These are phyloP conservation scores for Cystobasidium pallidum DNA, from an alignment of 1,284 basidiomycete genomes.

Conservation along the genomic window DNA sequence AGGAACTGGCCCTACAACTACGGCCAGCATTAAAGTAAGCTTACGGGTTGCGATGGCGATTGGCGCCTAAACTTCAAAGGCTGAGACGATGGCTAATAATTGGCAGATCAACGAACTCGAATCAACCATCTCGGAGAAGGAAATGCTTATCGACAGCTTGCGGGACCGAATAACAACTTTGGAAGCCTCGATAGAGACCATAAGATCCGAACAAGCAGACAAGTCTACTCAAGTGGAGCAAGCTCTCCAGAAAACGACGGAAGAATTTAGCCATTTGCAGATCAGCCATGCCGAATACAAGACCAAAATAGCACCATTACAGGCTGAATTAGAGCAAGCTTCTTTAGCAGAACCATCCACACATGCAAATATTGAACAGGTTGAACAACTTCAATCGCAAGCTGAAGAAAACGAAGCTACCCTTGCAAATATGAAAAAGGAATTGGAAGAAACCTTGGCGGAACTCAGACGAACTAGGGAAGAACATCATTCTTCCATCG, in stretches of 20 bases:
- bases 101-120: constrained; percentile 36
- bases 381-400: background rate
- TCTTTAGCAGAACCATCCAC: background rate
- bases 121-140: constrained; percentile 17
- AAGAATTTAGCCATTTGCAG: background rate
- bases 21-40: constrained; percentile 8
- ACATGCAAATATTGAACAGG: background rate
- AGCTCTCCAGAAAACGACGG: background rate
- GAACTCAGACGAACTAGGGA: constrained; percentile 12
- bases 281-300: constrained; percentile 1
- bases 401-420: background rate
- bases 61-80: too few relatives aligned
- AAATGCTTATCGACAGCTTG: constrained; percentile 11
- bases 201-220: background rate
- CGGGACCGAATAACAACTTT: constrained; percentile 10
- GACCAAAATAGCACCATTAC: constrained; percentile 1
- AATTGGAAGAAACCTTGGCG: background rate
- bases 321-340: constrained; percentile 5
- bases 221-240: background rate
- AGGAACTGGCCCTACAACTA: background rate
- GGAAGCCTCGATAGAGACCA: background rate
- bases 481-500: constrained; percentile 11
- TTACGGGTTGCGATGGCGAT: too few relatives aligned
- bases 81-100: too few relatives aligned
- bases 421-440: background rate